Evolutionary conservation across 306 rosid species (phyloP).

Genomic region (Vigna hirtella): DNA sequence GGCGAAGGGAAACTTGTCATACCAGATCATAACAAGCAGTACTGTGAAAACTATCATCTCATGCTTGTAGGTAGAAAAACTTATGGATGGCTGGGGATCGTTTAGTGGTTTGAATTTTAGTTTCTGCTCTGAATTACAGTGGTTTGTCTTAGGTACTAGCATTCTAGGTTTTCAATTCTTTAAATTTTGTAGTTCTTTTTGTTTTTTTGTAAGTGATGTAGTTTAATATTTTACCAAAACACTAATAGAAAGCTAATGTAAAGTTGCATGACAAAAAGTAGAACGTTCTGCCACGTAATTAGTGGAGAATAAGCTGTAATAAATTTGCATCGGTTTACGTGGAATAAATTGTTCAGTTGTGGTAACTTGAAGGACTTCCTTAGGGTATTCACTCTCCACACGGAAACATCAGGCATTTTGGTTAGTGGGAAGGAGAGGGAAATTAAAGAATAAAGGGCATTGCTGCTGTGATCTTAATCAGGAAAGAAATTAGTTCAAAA

Average conservation of each 20-base stretch:
- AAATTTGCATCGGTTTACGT: constrained; percentile 23
- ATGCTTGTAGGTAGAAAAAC: constrained; percentile 60
- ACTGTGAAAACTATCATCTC: constrained; percentile 63
- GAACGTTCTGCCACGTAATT: constrained; percentile 2
- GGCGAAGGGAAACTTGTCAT: constrained; percentile 59
- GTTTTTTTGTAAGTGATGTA: constrained; percentile 37
- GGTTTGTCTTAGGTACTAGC: constrained; percentile 48
- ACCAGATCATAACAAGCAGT: constrained; percentile 61
- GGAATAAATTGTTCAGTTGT: not conserved
- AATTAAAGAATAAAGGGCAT: not conserved
- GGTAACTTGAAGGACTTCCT: not conserved
- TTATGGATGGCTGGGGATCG: constrained; percentile 66
- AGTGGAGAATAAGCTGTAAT: constrained; percentile 7
- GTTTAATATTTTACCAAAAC: constrained; percentile 16
- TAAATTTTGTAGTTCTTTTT: constrained; percentile 37
- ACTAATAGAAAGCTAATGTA: constrained; percentile 27
- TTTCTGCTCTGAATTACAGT: constrained; percentile 47
- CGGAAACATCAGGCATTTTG: not conserved
- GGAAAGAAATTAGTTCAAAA: not conserved
- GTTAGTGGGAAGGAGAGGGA: not conserved
- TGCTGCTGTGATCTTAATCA: not conserved
- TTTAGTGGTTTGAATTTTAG: constrained; percentile 29
- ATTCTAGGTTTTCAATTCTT: constrained; percentile 25
- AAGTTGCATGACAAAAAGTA: constrained; percentile 29
- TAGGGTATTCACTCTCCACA: not conserved